Conservation (phyloP, 2,329 filamentous ascomycete species). For the Exophiala alcalophila region DNA sequence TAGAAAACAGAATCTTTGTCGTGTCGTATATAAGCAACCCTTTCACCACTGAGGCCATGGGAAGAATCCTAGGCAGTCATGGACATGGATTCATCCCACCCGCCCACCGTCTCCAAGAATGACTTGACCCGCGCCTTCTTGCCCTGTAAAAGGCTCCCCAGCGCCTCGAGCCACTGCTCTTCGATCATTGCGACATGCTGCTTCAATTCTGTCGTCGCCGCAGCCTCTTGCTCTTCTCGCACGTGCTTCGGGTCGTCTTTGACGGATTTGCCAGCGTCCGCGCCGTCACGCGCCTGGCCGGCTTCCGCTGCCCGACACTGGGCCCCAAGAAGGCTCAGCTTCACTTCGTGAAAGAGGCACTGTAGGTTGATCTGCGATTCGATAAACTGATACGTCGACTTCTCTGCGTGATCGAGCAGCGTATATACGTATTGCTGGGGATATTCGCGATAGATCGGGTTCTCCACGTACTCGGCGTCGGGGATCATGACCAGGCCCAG, state of each 20-base stretch:
- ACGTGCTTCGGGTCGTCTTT: slow-evolving; percentile 40
- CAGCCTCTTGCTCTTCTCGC: slow-evolving; percentile 63
- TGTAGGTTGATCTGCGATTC: slow-evolving; percentile 89
- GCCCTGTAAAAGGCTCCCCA: slow-evolving; percentile 72
- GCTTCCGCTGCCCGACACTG: slow-evolving; percentile 66
- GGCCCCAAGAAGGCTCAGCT: slow-evolving; percentile 70
- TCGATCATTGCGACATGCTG: slow-evolving; percentile 90
- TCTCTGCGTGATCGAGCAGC: slow-evolving; percentile 80
- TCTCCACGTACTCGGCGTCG: slow-evolving; percentile 75
- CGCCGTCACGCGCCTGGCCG: slow-evolving; percentile 51
- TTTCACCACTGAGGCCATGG: too few species aligned
- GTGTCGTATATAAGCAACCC: too few species aligned
- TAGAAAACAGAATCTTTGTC: too few species aligned
- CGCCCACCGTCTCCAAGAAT: slow-evolving; percentile 73
- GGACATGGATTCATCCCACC: slow-evolving; percentile 72
- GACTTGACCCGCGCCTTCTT: slow-evolving; percentile 72
- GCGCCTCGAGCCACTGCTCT: slow-evolving; percentile 81
- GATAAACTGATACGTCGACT: slow-evolving; percentile 94
- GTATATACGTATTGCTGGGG: slow-evolving; percentile 89
- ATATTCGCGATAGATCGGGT: slow-evolving; percentile 73
- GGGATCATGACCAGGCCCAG: slow-evolving; percentile 67
- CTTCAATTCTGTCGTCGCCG: slow-evolving; percentile 81
- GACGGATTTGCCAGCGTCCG: slow-evolving; percentile 13
- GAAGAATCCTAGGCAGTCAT: too few species aligned
- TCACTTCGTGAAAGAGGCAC: slow-evolving; percentile 86